These are phyloP conservation scores for Hypoxylon sp. DNA, from an alignment of 2,329 filamentous ascomycete species.

Conservation along the genomic window DNA sequence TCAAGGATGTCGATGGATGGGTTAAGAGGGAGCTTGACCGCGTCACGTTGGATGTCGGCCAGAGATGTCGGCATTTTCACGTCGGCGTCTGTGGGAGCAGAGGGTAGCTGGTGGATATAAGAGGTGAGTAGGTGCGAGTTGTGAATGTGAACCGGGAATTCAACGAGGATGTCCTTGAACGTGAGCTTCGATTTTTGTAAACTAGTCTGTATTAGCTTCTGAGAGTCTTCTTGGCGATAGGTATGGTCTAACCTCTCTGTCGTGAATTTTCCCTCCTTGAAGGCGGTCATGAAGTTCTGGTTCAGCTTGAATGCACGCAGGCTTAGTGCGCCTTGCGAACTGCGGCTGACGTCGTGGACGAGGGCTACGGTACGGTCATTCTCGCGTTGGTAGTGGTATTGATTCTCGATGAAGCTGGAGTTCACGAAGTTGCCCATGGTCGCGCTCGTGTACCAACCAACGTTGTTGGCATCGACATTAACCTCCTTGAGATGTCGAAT, in stretches of 20 bases:
- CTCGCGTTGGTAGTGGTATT: conserved; percentile 95
- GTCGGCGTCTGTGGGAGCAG: conserved; percentile 69
- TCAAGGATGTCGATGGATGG: conserved; percentile 92
- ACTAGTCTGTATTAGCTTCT: conserved; percentile 58
- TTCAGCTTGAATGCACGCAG: conserved; percentile 91
- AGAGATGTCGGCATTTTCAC: conserved; percentile 81
- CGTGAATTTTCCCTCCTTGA: conserved; percentile 97
- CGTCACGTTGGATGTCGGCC: conserved; percentile 75
- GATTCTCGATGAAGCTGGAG: conserved; percentile 95
- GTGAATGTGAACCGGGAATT: conserved; percentile 89
- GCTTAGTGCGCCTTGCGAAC: conserved; percentile 88
- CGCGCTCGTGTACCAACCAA: conserved; percentile 98
- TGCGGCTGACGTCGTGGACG: conserved; percentile 94
- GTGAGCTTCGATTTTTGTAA: conserved; percentile 93
- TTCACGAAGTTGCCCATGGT: conserved; percentile 99
- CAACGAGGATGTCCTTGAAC: conserved; percentile 92
- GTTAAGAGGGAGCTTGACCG: conserved; percentile 72
- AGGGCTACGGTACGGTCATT: conserved; percentile 89
- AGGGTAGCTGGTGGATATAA: conserved; percentile 90
- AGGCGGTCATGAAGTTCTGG: conserved; percentile 85
- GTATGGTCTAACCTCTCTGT: conserved; percentile 80
- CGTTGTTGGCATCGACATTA: conserved; percentile 97
- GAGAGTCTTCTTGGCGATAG: not conserved
- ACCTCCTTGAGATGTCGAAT: conserved; percentile 96
- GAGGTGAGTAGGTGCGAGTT: conserved; percentile 97